Percentiles rank a stretch among this genome's conserved stretches.
Evolutionary conservation across 202 grass and related monocot species (phyloP).

Genomic region (Tripidium arundinaceum): DNA sequence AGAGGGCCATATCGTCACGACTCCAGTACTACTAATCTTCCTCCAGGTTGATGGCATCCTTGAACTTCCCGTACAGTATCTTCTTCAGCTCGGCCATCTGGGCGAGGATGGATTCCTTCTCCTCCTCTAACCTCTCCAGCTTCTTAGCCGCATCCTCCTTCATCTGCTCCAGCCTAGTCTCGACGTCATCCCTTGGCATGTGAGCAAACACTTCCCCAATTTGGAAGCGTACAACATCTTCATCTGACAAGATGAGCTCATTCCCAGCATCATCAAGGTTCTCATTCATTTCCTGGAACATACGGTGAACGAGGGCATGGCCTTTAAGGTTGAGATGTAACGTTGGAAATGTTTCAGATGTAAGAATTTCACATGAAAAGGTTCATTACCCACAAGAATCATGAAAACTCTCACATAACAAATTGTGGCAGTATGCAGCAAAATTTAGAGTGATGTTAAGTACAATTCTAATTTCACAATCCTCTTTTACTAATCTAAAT

Average conservation of each 20-base stretch:
- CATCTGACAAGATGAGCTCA: slow-evolving; percentile 90
- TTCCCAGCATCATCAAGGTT: slow-evolving; percentile 92
- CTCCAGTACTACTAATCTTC: slow-evolving; percentile 51
- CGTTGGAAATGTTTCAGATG: too few relatives aligned
- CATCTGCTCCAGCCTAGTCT: slow-evolving; percentile 84
- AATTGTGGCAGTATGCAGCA: neutral
- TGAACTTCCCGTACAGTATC: slow-evolving; percentile 91
- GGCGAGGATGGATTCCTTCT: slow-evolving; percentile 72
- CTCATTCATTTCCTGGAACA: slow-evolving; percentile 82
- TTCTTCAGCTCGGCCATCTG: slow-evolving; percentile 92
- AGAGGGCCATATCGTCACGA: neutral
- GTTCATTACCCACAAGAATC: neutral
- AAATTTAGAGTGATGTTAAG: neutral
- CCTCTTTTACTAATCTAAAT: neutral
- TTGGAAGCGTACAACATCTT: slow-evolving; percentile 94
- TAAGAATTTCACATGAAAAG: neutral
- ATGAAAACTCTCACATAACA: neutral
- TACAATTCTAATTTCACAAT: neutral
- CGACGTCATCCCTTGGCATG: slow-evolving; percentile 78
- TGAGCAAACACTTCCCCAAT: slow-evolving; percentile 92
- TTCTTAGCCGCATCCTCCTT: slow-evolving; percentile 84
- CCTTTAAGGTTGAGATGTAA: neutral
- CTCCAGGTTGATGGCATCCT: slow-evolving; percentile 96
- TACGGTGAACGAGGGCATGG: neutral
- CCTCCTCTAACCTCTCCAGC: slow-evolving; percentile 65